Percentiles rank a stretch among this genome's conserved stretches.
These are phyloP conservation scores for Tetradesmus obliquus DNA, from an alignment of 139 green algal genomes.

Conservation along the genomic window DNA sequence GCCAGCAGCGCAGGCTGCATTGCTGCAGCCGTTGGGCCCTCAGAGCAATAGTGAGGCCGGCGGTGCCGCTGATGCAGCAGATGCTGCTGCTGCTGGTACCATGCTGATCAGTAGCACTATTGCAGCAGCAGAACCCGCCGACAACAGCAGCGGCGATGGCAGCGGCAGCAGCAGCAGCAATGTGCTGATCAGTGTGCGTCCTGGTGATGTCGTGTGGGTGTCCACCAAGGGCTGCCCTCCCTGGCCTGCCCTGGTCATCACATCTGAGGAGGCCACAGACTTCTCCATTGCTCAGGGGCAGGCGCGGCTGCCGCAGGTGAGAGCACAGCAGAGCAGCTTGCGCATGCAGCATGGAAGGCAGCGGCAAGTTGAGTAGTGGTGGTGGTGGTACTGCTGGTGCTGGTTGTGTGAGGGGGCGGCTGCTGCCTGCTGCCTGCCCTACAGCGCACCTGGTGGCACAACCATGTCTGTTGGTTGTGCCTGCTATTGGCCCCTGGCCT, in stretches of 20 bases:
- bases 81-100: not conserved
- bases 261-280: constrained; percentile 57
- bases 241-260: constrained; percentile 77
- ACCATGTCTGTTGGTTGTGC: not conserved
- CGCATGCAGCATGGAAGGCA: too few species aligned
- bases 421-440: not conserved
- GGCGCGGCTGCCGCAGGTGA: not conserved
- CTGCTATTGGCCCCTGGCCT: not conserved
- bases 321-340: not conserved
- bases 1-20: not conserved
- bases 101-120: not conserved
- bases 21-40: not conserved
- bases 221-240: constrained; percentile 49
- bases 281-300: not conserved
- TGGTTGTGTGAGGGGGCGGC: too few species aligned
- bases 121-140: not conserved
- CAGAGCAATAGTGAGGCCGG: not conserved
- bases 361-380: not conserved
- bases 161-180: not conserved
- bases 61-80: not conserved
- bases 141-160: not conserved
- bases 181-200: constrained; percentile 37
- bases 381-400: not conserved
- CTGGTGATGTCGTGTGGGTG: constrained; percentile 74
- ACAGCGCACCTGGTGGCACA: too few species aligned